Percentiles rank a stretch among this genome's conserved stretches.
Evolutionary conservation across 2,329 filamentous ascomycete species (phyloP).

Genomic region (Hymenoscyphus albidus): DNA sequence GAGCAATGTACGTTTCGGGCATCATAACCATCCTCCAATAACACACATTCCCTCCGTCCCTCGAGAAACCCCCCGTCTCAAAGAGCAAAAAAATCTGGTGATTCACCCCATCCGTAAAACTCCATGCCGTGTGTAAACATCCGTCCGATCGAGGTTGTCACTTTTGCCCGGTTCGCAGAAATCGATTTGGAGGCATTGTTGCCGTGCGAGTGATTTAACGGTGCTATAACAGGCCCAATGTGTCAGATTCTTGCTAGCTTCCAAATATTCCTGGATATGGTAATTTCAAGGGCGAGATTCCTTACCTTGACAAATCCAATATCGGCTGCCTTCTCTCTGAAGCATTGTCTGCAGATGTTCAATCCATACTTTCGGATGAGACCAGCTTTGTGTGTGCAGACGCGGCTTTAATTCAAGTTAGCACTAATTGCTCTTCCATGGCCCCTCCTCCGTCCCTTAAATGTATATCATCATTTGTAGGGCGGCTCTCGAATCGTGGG

Average conservation of each 20-base stretch:
- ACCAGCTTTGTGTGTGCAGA: constrained; percentile 95
- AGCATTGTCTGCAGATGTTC: constrained; percentile 80
- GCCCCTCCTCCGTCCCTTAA: background rate
- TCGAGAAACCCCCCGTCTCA: constrained; percentile 10
- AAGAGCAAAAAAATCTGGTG: constrained; percentile 10
- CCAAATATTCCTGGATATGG: background rate
- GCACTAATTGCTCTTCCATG: constrained; percentile 6
- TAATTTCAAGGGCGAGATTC: background rate
- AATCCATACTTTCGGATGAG: constrained; percentile 99
- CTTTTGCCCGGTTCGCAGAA: constrained; percentile 9
- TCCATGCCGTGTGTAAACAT: constrained; percentile 13
- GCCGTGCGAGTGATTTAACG: constrained; percentile 8
- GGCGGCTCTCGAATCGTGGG: background rate
- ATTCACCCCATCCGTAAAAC: constrained; percentile 12
- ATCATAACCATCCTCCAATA: constrained; percentile 7
- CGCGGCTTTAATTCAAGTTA: constrained; percentile 52
- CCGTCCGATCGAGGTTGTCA: constrained; percentile 8
- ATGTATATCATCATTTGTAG: background rate
- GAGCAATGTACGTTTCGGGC: constrained; percentile 11
- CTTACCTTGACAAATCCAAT: constrained; percentile 70
- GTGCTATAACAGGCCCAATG: background rate
- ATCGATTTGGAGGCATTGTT: background rate
- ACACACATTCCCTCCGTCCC: constrained; percentile 4
- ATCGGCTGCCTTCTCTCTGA: constrained; percentile 69
- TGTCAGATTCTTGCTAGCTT: background rate